These are phyloP conservation scores for Lippia alba DNA, from an alignment of 305 asterid species.

Conservation along the genomic window DNA sequence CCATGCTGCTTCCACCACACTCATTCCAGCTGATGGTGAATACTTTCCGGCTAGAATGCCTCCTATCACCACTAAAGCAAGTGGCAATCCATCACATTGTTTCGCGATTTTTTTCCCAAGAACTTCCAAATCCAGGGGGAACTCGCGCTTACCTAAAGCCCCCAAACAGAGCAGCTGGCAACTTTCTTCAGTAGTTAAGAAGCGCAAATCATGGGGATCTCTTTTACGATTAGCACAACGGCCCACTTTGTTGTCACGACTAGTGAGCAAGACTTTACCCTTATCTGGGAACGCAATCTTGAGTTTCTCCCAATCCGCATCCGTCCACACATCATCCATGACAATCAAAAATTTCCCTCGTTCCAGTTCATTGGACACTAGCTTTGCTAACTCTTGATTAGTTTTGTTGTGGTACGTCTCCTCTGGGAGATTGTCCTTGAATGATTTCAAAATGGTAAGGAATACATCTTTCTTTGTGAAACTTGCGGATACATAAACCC, in stretches of 20 bases:
- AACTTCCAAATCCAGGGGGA: conserved; percentile 32
- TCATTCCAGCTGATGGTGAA: conserved; percentile 9
- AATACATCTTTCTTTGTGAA: conserved; percentile 34
- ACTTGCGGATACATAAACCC: conserved; percentile 33
- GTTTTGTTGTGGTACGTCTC: background rate
- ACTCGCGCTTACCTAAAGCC: conserved; percentile 31
- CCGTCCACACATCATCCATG: conserved; percentile 57
- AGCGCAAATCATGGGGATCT: conserved; percentile 32
- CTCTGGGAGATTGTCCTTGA: background rate
- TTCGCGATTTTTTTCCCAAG: conserved; percentile 26
- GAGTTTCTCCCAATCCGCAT: conserved; percentile 48
- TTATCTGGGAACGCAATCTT: conserved; percentile 44
- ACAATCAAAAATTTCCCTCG: conserved; percentile 47
- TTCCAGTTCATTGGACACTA: background rate
- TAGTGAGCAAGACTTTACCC: conserved; percentile 44
- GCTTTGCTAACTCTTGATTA: conserved; percentile 29
- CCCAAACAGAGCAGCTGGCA: conserved; percentile 37
- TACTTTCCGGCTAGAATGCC: conserved; percentile 37
- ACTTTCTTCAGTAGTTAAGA: conserved; percentile 33
- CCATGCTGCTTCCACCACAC: conserved; percentile 36
- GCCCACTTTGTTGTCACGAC: conserved; percentile 37
- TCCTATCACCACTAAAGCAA: conserved; percentile 44
- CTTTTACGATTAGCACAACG: conserved; percentile 26
- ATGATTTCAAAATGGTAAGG: conserved; percentile 35
- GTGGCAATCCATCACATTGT: conserved; percentile 36